Evolutionary conservation across 2,329 filamentous ascomycete species (phyloP).

Genomic region (Zymoseptoria passerinii): DNA sequence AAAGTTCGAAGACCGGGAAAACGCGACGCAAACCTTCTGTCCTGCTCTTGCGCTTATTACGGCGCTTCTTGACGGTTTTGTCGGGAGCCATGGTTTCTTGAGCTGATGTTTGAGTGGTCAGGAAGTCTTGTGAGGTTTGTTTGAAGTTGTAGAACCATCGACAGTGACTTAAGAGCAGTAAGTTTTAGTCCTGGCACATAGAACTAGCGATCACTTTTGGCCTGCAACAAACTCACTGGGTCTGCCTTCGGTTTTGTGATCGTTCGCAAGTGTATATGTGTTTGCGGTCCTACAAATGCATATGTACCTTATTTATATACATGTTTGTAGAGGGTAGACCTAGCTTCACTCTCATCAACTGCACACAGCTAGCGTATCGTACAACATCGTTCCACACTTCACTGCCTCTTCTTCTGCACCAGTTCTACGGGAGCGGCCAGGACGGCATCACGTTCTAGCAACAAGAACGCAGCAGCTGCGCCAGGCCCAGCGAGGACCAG

Average conservation of each 20-base stretch:
- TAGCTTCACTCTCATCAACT: not conserved
- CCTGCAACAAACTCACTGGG: not conserved
- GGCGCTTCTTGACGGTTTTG: conserved; percentile 16
- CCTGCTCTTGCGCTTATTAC: conserved; percentile 20
- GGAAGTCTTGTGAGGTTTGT: not conserved
- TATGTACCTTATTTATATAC: not conserved
- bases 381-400: not conserved
- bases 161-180: not conserved
- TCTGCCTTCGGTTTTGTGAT: not conserved
- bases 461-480: conserved; percentile 17
- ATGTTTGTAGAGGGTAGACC: not conserved
- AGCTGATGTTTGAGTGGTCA: not conserved
- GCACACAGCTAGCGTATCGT: not conserved
- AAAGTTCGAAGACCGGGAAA: not conserved
- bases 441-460: conserved; percentile 15
- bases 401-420: conserved; percentile 5
- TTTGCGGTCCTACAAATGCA: not conserved
- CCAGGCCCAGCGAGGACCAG: conserved; percentile 14
- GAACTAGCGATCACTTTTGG: not conserved
- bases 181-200: not conserved
- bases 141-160: not conserved
- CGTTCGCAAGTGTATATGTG: not conserved
- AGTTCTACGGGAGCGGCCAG: not conserved
- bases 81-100: conserved; percentile 13
- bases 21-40: conserved; percentile 16